These are phyloP conservation scores for Aurifilum marmelostoma DNA, from an alignment of 2,329 filamentous ascomycete species.

Conservation along the genomic window DNA sequence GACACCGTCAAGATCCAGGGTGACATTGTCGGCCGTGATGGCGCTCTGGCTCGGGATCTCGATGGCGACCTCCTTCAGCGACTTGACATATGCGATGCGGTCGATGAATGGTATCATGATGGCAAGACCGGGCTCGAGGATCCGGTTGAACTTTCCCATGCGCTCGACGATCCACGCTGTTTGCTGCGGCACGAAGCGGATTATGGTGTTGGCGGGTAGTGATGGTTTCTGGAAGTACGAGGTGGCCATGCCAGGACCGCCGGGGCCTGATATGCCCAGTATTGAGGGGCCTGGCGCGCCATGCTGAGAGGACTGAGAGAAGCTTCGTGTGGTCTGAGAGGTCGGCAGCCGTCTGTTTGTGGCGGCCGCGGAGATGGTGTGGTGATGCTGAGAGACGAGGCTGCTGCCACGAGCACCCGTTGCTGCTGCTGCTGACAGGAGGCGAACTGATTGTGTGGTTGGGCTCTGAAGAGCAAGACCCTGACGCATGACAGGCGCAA, in stretches of 20 bases:
- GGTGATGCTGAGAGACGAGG: neutral
- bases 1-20: conserved; percentile 92
- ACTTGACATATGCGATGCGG: conserved; percentile 97
- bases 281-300: conserved; percentile 31
- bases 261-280: conserved; percentile 36
- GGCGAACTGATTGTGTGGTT: conserved; percentile 16
- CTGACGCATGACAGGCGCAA: conserved; percentile 25
- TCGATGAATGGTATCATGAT: conserved; percentile 89
- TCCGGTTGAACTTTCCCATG: conserved; percentile 96
- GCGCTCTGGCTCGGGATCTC: conserved; percentile 98
- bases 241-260: conserved; percentile 53
- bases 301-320: conserved; percentile 29
- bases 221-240: conserved; percentile 79
- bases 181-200: conserved; percentile 98
- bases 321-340: conserved; percentile 20
- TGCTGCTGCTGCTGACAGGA: conserved; percentile 19
- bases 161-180: conserved; percentile 99
- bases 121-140: conserved; percentile 88
- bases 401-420: neutral
- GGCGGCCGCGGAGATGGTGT: neutral
- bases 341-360: conserved; percentile 9
- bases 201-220: conserved; percentile 88
- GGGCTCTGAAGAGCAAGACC: conserved; percentile 19
- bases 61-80: conserved; percentile 91
- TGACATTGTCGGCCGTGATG: conserved; percentile 98